Percentiles rank a stretch among this genome's conserved stretches.
phyloP scores from a whole-genome alignment of 2,329 filamentous ascomycete genomes.

The Gremmenia infestans region DNA sequence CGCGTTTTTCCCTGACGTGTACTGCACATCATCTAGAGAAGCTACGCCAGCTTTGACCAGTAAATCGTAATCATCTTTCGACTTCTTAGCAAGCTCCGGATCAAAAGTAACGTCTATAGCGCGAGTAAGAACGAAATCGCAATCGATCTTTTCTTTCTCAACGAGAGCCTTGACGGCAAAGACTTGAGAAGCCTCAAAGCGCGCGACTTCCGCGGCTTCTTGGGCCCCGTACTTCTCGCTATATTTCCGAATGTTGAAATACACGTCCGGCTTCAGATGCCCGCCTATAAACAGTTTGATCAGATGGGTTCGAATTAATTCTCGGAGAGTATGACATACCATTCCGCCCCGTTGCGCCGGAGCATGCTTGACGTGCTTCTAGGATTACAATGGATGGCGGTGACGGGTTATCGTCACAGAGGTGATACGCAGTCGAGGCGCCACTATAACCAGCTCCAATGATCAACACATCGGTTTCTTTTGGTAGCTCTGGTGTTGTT shows the following conservation, averaged over 20 bases:
- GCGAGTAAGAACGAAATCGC: conserved; percentile 37
- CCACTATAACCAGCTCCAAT: conserved; percentile 19
- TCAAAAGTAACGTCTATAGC: conserved; percentile 34
- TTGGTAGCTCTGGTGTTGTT: conserved; percentile 14
- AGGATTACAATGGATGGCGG: conserved; percentile 33
- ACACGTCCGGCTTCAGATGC: conserved; percentile 39
- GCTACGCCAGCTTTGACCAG: conserved; percentile 8
- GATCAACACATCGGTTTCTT: conserved; percentile 23
- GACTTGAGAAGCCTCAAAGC: conserved; percentile 38
- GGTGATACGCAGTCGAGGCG: conserved; percentile 15
- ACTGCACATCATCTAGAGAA: conserved; percentile 15
- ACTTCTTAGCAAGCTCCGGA: conserved; percentile 24
- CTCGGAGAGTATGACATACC: conserved; percentile 29
- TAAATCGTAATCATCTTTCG: conserved; percentile 8
- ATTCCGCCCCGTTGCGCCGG: conserved; percentile 41
- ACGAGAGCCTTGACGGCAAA: conserved; percentile 35
- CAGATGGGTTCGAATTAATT: not conserved
- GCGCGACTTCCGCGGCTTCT: conserved; percentile 34
- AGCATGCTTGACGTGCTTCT: conserved; percentile 37
- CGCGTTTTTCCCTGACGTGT: conserved; percentile 3
- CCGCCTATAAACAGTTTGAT: conserved; percentile 31
- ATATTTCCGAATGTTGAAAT: conserved; percentile 33
- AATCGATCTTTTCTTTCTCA: conserved; percentile 38
- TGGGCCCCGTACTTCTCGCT: conserved; percentile 32
- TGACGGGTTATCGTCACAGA: conserved; percentile 27